A percentile compares a stretch with the other conserved stretches of the same genome.
These are phyloP conservation scores for Adansonia madagascariensis DNA, from an alignment of 441 rosid genomes.

Conservation along the genomic window DNA sequence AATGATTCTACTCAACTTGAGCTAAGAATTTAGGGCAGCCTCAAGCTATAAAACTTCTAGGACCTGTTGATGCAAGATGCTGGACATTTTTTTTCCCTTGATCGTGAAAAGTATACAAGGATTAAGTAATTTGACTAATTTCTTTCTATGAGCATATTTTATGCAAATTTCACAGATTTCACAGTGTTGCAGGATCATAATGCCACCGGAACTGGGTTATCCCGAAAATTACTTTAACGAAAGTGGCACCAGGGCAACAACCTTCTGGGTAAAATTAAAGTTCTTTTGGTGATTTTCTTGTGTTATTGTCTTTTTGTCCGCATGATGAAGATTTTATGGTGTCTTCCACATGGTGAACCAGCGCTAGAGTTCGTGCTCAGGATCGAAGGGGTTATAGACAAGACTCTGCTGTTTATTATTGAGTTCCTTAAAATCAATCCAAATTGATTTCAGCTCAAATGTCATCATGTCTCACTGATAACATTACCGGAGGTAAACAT, in stretches of 20 bases:
- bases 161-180: too few relatives aligned
- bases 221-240: too few relatives aligned
- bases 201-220: too few relatives aligned
- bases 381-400: conserved; percentile 47
- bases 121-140: too few relatives aligned
- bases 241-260: too few relatives aligned
- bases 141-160: too few relatives aligned
- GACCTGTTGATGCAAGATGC: not conserved
- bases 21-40: not conserved
- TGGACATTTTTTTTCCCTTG: too few relatives aligned
- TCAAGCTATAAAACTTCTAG: not conserved
- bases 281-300: too few relatives aligned
- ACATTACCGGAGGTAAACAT: too few relatives aligned
- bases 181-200: too few relatives aligned
- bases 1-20: not conserved
- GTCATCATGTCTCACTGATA: not conserved
- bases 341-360: conserved; percentile 72
- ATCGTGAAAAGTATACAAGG: too few relatives aligned
- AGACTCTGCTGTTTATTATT: conserved; percentile 50
- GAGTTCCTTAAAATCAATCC: conserved; percentile 81
- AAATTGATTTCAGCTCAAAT: conserved; percentile 32
- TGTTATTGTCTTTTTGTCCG: not conserved
- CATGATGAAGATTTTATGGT: not conserved
- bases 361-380: conserved; percentile 89
- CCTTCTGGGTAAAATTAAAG: too few relatives aligned